Evolutionary conservation across 2,329 filamentous ascomycete species (phyloP).

Genomic region (Stemphylium vesicarium): DNA sequence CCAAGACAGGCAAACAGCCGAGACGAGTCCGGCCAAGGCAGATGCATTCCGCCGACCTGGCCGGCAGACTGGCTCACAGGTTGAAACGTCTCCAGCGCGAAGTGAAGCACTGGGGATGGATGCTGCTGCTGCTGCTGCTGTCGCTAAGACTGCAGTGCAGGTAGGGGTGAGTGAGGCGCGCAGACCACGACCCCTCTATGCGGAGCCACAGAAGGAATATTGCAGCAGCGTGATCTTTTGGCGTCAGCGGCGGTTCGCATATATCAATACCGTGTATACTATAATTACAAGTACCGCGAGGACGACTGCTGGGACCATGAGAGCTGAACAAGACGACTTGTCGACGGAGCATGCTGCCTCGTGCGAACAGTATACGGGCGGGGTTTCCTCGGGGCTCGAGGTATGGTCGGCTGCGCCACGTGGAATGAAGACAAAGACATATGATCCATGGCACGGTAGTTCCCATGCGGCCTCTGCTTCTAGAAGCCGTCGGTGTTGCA

Average conservation of each 20-base stretch:
- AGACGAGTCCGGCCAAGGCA: conserved; percentile 26
- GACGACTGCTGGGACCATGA: no score
- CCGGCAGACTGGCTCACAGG: conserved; percentile 21
- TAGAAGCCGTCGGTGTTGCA: conserved; percentile 8
- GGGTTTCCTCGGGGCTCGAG: conserved; percentile 1
- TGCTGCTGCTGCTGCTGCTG: not conserved
- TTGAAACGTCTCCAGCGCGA: conserved; percentile 11
- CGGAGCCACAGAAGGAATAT: no score
- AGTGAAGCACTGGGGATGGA: conserved; percentile 6
- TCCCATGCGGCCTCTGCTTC: conserved; percentile 8
- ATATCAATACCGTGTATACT: not conserved
- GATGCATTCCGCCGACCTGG: conserved; percentile 39
- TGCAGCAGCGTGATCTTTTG: not conserved
- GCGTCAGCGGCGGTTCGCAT: conserved; percentile 15
- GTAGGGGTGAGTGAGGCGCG: no score
- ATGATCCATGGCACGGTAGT: not conserved
- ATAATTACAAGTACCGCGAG: not conserved
- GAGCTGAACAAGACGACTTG: no score
- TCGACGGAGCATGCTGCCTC: no score
- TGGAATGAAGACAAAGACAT: not conserved
- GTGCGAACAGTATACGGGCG: not conserved
- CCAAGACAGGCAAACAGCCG: conserved; percentile 36
- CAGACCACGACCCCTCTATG: not conserved
- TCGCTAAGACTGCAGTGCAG: conserved; percentile 1
- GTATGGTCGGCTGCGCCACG: conserved; percentile 9